These are phyloP conservation scores for Nakazawaea holstii DNA, from an alignment of 805 yeast species.

Conservation along the genomic window DNA sequence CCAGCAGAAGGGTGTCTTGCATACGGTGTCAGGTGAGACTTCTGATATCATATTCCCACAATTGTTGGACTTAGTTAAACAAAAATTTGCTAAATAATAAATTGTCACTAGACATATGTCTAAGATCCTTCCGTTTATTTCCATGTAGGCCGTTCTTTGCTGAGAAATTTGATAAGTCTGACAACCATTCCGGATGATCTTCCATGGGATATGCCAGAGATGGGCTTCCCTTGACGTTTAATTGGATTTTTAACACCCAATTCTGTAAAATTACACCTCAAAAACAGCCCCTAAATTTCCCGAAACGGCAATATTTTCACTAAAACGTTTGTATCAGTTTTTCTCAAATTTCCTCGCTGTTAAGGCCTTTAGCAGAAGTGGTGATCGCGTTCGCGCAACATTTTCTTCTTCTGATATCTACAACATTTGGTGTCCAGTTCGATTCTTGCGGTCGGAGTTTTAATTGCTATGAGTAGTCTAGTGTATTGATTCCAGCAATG, in stretches of 20 bases:
- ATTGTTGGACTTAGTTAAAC: constrained; percentile 35
- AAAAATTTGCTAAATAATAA: constrained; percentile 20
- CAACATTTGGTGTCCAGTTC: constrained; percentile 36
- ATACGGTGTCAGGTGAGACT: constrained; percentile 65
- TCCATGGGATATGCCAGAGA: too few species aligned
- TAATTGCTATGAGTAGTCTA: constrained; percentile 27
- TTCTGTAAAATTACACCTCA: too few species aligned
- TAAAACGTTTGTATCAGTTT: background rate
- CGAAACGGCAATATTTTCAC: background rate
- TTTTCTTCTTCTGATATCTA: constrained; percentile 8
- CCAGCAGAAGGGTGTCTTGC: constrained; percentile 38
- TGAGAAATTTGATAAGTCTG: too few species aligned
- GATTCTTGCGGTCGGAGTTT: constrained; percentile 32
- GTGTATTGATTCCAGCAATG: constrained; percentile 22
- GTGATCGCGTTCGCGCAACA: constrained; percentile 13
- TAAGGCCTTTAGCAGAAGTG: constrained; percentile 17
- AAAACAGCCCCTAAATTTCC: background rate
- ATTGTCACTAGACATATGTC: background rate
- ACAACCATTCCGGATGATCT: too few species aligned
- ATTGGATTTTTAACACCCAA: too few species aligned
- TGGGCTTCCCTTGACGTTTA: too few species aligned
- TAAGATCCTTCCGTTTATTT: too few species aligned
- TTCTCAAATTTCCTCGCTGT: constrained; percentile 11
- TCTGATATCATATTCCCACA: constrained; percentile 83
- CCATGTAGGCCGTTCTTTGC: too few species aligned